Conservation (phyloP, 306 rosid species). For the Ormosia semicastrata region DNA sequence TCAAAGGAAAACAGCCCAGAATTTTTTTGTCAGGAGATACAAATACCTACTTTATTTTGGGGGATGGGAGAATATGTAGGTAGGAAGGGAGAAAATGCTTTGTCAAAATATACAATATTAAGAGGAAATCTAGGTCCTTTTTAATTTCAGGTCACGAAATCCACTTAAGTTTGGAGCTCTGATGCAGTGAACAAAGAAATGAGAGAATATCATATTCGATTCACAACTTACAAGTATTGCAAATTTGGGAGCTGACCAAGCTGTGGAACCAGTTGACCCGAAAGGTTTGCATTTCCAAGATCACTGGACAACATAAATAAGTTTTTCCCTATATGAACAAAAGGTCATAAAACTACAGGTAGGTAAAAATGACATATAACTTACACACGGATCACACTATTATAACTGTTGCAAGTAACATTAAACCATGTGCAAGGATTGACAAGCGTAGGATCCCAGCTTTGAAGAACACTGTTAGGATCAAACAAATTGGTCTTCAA, state of each 20-base stretch:
- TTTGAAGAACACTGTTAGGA: slow-evolving; percentile 53
- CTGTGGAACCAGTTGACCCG: slow-evolving; percentile 58
- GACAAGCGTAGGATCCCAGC: slow-evolving; percentile 66
- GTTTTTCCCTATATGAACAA: neutral
- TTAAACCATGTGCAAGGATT: slow-evolving; percentile 86
- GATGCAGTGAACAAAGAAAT: too few relatives aligned
- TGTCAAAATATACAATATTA: too few relatives aligned
- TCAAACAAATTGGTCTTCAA: slow-evolving; percentile 50
- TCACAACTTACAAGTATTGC: slow-evolving; percentile 63
- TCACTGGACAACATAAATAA: slow-evolving; percentile 43
- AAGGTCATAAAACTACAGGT: neutral
- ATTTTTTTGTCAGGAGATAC: too few relatives aligned
- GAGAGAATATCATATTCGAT: neutral
- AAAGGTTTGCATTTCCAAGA: slow-evolving; percentile 72
- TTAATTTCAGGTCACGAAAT: too few relatives aligned
- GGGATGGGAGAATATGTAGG: too few relatives aligned
- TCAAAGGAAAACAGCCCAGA: too few relatives aligned
- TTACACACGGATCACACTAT: slow-evolving; percentile 68
- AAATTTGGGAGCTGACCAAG: slow-evolving; percentile 64
- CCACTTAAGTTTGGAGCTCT: too few relatives aligned
- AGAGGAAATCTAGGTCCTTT: too few relatives aligned
- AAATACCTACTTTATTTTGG: too few relatives aligned
- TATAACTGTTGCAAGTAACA: slow-evolving; percentile 51
- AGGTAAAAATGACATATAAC: slow-evolving; percentile 19
- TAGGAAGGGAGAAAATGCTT: too few relatives aligned